These are phyloP conservation scores for Chamaecrista fasciculata DNA, from an alignment of 306 rosid species.

Conservation along the genomic window DNA sequence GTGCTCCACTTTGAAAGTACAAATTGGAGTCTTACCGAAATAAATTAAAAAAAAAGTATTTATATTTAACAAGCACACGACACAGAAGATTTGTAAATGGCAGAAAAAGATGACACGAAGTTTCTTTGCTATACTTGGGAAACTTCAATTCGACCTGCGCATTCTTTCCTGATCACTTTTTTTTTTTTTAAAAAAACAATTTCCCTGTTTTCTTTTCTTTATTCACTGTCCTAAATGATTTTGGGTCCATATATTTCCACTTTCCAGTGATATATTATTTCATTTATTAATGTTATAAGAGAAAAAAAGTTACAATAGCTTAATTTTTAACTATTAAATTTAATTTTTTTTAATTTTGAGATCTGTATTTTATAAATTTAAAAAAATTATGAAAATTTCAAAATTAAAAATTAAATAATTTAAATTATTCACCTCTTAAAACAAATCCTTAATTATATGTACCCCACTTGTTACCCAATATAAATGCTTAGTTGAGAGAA, in stretches of 20 bases:
- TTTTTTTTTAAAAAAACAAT: neutral
- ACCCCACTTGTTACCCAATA: neutral
- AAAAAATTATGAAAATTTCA: too few species aligned
- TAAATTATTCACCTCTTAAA: too few species aligned
- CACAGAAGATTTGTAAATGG: neutral
- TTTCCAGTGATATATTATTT: neutral
- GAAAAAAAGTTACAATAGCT: too few species aligned
- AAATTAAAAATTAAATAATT: too few species aligned
- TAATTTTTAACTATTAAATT: too few species aligned
- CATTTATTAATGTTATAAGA: neutral
- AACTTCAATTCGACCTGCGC: neutral
- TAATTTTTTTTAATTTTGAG: too few species aligned
- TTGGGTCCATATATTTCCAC: neutral
- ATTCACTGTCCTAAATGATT: slow-evolving; percentile 19
- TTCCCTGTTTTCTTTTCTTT: neutral
- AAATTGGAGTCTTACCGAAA: neutral
- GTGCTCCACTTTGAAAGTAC: neutral
- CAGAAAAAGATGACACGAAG: neutral
- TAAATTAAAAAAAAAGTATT: neutral
- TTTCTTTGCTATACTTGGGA: neutral
- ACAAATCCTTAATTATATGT: too few species aligned
- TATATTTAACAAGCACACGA: too few species aligned
- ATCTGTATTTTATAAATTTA: too few species aligned
- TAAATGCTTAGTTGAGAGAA: neutral
- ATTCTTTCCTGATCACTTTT: neutral